A percentile compares a stretch with the other conserved stretches of the same genome.
These are phyloP conservation scores for Arctium lappa DNA, from an alignment of 129 eudicot species.

Conservation along the genomic window DNA sequence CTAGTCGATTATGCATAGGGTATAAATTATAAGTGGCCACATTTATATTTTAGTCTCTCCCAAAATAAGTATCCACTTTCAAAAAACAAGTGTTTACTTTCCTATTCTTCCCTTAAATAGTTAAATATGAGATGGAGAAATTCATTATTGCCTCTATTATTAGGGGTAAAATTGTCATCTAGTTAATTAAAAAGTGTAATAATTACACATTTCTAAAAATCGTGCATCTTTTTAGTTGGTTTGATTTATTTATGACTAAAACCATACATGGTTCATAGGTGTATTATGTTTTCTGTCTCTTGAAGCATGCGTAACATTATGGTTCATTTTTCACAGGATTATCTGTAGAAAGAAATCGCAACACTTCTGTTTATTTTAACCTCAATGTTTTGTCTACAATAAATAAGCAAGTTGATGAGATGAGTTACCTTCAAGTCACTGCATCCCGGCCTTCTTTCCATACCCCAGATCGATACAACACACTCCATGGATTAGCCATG, in stretches of 20 bases:
- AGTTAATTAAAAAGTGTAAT: background rate
- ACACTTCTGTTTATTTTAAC: background rate
- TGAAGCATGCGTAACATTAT: background rate
- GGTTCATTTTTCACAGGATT: conserved; percentile 16
- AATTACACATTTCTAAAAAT: background rate
- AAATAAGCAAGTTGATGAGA: conserved; percentile 28
- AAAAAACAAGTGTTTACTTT: background rate
- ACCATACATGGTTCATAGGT: no score
- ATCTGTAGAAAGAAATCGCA: conserved; percentile 9
- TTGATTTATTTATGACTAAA: background rate
- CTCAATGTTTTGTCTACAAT: conserved; percentile 25
- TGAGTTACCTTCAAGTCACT: conserved; percentile 48
- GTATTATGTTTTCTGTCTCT: background rate
- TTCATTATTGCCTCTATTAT: no score
- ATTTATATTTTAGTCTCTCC: no score
- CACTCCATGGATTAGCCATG: conserved; percentile 9
- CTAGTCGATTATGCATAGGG: background rate
- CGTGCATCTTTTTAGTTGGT: background rate
- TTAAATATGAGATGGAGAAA: background rate
- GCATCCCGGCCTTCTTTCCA: conserved; percentile 31
- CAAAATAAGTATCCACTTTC: background rate
- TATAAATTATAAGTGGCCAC: background rate
- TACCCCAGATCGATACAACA: conserved; percentile 9
- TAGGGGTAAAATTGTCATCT: background rate
- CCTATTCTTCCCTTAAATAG: background rate